phyloP scores from a whole-genome alignment of 2,329 filamentous ascomycete species.

The Cercospora janseana region DNA sequence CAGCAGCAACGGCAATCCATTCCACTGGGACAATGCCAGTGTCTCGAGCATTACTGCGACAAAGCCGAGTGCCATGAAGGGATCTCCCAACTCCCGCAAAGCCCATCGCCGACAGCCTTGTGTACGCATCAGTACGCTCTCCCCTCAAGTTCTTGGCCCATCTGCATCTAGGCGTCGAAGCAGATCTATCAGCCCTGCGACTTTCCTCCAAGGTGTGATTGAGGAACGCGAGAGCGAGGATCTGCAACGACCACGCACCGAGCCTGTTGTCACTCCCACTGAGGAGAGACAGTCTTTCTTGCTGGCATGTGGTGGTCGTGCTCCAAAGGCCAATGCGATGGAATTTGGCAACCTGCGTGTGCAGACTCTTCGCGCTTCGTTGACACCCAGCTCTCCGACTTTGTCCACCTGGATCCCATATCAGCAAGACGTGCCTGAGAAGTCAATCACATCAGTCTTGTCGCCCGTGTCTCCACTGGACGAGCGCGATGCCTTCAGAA shows the following conservation, averaged over 20 bases:
- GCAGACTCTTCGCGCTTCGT: constrained; percentile 40
- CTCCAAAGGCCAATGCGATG: constrained; percentile 13
- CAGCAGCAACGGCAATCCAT: constrained; percentile 49
- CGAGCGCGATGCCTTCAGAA: constrained; percentile 1
- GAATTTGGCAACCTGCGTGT: constrained; percentile 28
- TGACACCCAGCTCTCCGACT: constrained; percentile 44
- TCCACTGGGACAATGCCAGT: constrained; percentile 44
- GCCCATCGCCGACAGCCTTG: constrained; percentile 47
- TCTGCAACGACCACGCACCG: constrained; percentile 14
- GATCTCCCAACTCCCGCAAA: constrained; percentile 46
- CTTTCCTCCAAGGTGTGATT: constrained; percentile 40
- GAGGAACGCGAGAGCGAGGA: constrained; percentile 39
- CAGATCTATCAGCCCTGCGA: constrained; percentile 37
- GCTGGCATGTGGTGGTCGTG: constrained; percentile 8
- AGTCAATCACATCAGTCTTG: constrained; percentile 1
- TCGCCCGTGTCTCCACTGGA: no score
- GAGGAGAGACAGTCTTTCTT: constrained; percentile 12
- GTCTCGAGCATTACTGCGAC: constrained; percentile 26
- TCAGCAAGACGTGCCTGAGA: constrained; percentile 19
- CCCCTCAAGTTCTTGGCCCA: constrained; percentile 45
- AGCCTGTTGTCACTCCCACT: constrained; percentile 9
- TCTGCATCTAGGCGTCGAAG: constrained; percentile 24
- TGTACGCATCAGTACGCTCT: constrained; percentile 46
- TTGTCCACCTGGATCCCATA: constrained; percentile 39
- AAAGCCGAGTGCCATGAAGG: constrained; percentile 47